A percentile compares a stretch with the other conserved stretches of the same genome.
Conservation (phyloP, 108 stramenopile genomes). For the Skeletonema marinoi region DNA sequence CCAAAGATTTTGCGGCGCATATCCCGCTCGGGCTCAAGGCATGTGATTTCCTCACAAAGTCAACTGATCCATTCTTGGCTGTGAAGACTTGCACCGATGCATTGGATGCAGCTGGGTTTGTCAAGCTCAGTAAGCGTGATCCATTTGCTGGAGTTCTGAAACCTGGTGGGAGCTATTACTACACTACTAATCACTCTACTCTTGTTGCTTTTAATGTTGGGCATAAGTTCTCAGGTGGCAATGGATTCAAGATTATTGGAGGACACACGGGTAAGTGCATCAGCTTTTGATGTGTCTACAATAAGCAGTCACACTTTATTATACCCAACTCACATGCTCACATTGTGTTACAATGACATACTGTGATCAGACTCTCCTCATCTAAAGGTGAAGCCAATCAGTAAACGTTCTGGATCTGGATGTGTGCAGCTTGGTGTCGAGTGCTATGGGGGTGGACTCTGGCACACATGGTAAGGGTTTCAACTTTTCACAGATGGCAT, state of each 20-base stretch:
- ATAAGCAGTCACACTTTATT: not conserved
- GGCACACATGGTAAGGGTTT: conserved; percentile 82
- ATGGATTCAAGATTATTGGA: conserved; percentile 90
- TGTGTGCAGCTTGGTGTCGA: conserved; percentile 76
- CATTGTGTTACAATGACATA: not conserved
- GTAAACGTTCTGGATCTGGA: conserved; percentile 55
- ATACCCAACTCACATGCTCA: too few species aligned
- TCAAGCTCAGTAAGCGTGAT: conserved; percentile 42
- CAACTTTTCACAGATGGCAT: not conserved
- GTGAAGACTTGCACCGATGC: conserved; percentile 58
- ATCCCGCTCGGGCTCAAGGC: conserved; percentile 66
- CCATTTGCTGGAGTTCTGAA: conserved; percentile 29
- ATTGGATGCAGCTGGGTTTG: conserved; percentile 70
- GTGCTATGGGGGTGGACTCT: conserved; percentile 85
- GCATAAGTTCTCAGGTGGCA: conserved; percentile 51
- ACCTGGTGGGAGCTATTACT: conserved; percentile 89
- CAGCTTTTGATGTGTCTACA: not conserved
- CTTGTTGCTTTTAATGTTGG: conserved; percentile 96
- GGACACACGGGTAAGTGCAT: conserved; percentile 56
- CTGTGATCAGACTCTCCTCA: conserved; percentile 75
- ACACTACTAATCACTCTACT: conserved; percentile 89
- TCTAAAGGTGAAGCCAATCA: conserved; percentile 86
- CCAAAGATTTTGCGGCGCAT: conserved; percentile 15
- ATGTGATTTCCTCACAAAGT: conserved; percentile 64
- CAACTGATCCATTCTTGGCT: conserved; percentile 83